Conservation (phyloP, 2,329 filamentous ascomycete species). For the Fusarium palustre region DNA sequence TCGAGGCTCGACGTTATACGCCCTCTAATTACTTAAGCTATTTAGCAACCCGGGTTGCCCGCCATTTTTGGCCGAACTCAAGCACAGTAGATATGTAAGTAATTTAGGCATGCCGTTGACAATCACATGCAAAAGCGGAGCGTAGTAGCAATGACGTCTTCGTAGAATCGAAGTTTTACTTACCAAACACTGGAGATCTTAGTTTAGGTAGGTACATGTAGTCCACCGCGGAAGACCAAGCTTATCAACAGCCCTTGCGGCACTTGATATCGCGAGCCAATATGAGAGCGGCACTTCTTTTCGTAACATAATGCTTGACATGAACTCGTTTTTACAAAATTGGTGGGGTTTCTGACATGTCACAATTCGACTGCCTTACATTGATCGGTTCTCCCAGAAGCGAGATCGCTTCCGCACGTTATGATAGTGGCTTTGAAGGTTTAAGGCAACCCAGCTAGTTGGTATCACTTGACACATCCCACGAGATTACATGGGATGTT, state of each 20-base stretch:
- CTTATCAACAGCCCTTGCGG: constrained; percentile 10
- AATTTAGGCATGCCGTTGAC: not conserved
- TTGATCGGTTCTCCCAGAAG: constrained; percentile 13
- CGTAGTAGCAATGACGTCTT: constrained; percentile 6
- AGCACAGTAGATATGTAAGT: not conserved
- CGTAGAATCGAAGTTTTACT: not conserved
- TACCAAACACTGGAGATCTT: constrained; percentile 14
- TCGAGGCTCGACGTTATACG: not conserved
- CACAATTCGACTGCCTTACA: constrained; percentile 29
- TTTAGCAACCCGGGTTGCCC: not conserved
- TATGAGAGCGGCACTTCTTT: not conserved
- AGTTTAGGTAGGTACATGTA: not conserved
- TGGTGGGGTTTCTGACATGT: constrained; percentile 30
- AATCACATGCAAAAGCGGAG: constrained; percentile 30
- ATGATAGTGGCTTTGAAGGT: constrained; percentile 29
- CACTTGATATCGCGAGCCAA: constrained; percentile 4
- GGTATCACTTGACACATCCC: constrained; percentile 37
- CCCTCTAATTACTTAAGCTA: not conserved
- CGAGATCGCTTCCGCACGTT: constrained; percentile 27
- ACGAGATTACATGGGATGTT: constrained; percentile 13
- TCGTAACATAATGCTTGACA: constrained; percentile 12
- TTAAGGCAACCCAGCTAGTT: constrained; percentile 23
- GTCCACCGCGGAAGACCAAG: constrained; percentile 1
- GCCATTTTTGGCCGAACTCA: not conserved
- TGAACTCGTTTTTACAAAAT: not conserved